Base-by-base conservation (phyloP, 352 stramenopile genomes). In the Globisporangium ultimum region DNA sequence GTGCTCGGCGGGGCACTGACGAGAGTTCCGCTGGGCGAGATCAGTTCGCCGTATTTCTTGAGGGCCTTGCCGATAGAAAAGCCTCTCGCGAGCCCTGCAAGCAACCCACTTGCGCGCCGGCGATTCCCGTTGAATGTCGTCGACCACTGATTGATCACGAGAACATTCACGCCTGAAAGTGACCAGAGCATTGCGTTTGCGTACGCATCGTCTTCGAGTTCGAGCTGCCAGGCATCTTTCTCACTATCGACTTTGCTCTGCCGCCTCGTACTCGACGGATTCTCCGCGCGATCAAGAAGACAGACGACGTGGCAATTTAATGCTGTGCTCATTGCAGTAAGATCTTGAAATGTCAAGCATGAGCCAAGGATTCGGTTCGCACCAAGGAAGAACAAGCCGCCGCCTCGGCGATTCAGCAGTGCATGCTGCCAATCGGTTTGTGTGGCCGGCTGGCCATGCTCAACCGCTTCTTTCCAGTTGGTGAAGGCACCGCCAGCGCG, bases 231-330 rank as follows among this genome's bases (percentile, higher is more conserved):
- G 1, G 63, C 59, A 0, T 67, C 38, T 60, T 97, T 97, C 40
- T 92, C 72, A 42, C 80, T 96, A 63, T 96, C 84, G 41, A 84
- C 24, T 67, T 97, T 97, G 67, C 83, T 95, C 68, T 95, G 87
- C 20, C 89, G 72, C 15, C 88, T 72, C n/a, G 65, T 65, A 43
- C 82, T 96, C 21, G 60, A 67, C 12, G 74, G 55, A 55, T 91
- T 97, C 60, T 96, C 86, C 3, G 84, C 80, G n/a, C 84, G 82
- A 60, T 95, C 86, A 0, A 95, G 58, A 4, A 93, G 50, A 42
- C 94, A 60, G 21, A 93, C 64, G 6, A 80, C 76, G 55, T 93
- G 80, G 48, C 84, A 96, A n/a, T 72, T 78, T 18, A 63, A 52
- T 5, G 66, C 58, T 5, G 84, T 58, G 56, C 87, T 90, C 76